phyloP scores from a whole-genome alignment of 352 stramenopile genomes.

The Globisporangium mamillatum region DNA sequence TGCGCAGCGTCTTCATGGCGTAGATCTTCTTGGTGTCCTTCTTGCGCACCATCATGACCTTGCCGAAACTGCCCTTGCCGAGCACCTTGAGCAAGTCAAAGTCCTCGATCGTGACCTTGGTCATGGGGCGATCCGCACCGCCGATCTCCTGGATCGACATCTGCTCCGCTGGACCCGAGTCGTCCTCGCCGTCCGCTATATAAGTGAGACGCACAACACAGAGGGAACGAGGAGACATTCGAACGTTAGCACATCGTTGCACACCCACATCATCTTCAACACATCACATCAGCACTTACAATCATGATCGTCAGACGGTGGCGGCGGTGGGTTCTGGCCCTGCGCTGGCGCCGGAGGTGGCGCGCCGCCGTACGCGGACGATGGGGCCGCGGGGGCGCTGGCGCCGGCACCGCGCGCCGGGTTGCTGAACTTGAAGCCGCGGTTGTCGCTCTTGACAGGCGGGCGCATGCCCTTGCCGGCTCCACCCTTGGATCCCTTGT shows the following conservation, averaged over 20 bases:
- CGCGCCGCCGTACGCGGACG: conserved; percentile 18
- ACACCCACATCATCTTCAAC: neutral
- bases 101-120: conserved; percentile 90
- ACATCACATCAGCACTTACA: conserved; percentile 36
- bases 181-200: conserved; percentile 73
- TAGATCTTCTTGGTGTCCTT: conserved; percentile 94
- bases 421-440: conserved; percentile 73
- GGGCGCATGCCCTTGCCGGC: conserved; percentile 58
- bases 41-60: conserved; percentile 95
- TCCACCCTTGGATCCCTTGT: conserved; percentile 81
- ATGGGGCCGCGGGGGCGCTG: conserved; percentile 74
- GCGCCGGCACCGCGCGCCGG: conserved; percentile 59
- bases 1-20: conserved; percentile 95
- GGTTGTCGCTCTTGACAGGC: conserved; percentile 83
- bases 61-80: conserved; percentile 94
- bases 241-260: conserved; percentile 1
- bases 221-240: neutral
- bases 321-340: conserved; percentile 4
- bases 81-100: conserved; percentile 94
- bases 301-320: conserved; percentile 43
- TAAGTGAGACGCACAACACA: conserved; percentile 14
- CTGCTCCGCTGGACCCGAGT: conserved; percentile 76
- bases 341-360: conserved; percentile 18
- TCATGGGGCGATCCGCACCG: conserved; percentile 46
- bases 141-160: conserved; percentile 83